A percentile compares a stretch with the other conserved stretches of the same genome.
phyloP scores from a whole-genome alignment of 192 early-diverging fungal genomes.

The Coemansia sp. region DNA sequence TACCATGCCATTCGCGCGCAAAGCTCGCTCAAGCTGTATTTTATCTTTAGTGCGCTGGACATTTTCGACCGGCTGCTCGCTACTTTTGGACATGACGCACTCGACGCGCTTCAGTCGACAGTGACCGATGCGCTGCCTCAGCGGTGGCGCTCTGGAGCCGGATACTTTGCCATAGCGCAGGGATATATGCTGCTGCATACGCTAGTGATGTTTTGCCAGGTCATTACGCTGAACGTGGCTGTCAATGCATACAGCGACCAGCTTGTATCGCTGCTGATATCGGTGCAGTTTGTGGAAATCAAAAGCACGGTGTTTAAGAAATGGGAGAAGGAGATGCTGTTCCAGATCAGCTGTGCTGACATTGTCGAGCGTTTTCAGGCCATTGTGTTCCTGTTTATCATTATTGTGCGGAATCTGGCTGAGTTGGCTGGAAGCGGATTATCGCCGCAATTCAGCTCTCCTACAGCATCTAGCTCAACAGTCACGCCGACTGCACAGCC shows the following conservation, averaged over 20 bases:
- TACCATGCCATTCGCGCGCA: constrained; percentile 97
- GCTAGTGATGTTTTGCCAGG: constrained; percentile 90
- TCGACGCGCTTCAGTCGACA: constrained; percentile 90
- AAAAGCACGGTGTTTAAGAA: constrained; percentile 96
- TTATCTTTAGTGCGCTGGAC: constrained; percentile 95
- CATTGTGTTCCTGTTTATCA: constrained; percentile 81
- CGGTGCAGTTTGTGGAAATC: constrained; percentile 98
- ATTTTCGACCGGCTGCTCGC: constrained; percentile 90
- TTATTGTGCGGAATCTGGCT: constrained; percentile 84
- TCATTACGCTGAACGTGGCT: constrained; percentile 93
- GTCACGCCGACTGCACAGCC: constrained; percentile 31
- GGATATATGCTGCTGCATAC: constrained; percentile 87
- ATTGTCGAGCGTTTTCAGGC: constrained; percentile 96
- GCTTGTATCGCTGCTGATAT: constrained; percentile 86
- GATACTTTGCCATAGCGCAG: constrained; percentile 71
- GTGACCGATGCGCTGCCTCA: constrained; percentile 38
- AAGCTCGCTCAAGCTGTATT: constrained; percentile 93
- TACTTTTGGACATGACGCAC: constrained; percentile 90
- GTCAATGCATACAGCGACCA: constrained; percentile 96
- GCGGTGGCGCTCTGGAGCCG: constrained; percentile 42
- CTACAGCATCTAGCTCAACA: constrained; percentile 8
- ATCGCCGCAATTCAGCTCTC: constrained; percentile 50
- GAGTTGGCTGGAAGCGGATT: constrained; percentile 67
- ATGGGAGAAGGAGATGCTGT: constrained; percentile 95
- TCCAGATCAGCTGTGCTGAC: constrained; percentile 91